These are phyloP conservation scores for Solanum pimpinellifolium DNA, from an alignment of 257 asterid species.

Conservation along the genomic window DNA sequence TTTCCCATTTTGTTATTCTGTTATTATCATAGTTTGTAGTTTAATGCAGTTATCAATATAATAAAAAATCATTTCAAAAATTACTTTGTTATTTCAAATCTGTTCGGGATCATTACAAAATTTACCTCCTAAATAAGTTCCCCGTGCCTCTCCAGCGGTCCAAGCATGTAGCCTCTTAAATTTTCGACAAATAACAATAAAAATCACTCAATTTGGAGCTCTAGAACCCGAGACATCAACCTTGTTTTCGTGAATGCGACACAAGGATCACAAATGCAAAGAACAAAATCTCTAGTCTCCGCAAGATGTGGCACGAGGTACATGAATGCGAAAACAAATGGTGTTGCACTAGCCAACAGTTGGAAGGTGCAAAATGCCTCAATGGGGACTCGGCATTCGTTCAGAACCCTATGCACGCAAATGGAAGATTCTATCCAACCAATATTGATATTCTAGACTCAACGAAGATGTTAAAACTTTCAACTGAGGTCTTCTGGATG, in stretches of 20 bases:
- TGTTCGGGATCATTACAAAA: too few relatives aligned
- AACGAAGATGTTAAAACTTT: not conserved
- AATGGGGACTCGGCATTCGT: fast-evolving
- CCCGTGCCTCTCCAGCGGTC: not conserved
- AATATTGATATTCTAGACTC: not conserved
- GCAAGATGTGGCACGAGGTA: fast-evolving
- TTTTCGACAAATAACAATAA: too few relatives aligned
- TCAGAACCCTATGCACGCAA: too few relatives aligned
- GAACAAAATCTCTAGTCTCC: too few relatives aligned
- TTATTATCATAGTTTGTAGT: too few relatives aligned
- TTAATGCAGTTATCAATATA: too few relatives aligned
- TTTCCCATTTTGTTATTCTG: too few relatives aligned
- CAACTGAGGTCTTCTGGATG: not conserved
- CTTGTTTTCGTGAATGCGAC: too few relatives aligned
- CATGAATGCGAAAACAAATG: not conserved
- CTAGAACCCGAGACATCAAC: too few relatives aligned
- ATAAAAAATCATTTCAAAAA: too few relatives aligned
- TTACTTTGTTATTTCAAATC: too few relatives aligned
- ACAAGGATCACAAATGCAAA: not conserved
- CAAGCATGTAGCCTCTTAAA: not conserved
- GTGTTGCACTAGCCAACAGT: not conserved
- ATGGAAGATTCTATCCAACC: not conserved
- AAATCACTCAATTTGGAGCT: not conserved
- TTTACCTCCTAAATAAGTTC: not conserved
- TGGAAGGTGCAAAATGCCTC: not conserved